Evolutionary conservation across 2,329 filamentous ascomycete species (phyloP).

Genomic region (Berkeleyomyces basicola): DNA sequence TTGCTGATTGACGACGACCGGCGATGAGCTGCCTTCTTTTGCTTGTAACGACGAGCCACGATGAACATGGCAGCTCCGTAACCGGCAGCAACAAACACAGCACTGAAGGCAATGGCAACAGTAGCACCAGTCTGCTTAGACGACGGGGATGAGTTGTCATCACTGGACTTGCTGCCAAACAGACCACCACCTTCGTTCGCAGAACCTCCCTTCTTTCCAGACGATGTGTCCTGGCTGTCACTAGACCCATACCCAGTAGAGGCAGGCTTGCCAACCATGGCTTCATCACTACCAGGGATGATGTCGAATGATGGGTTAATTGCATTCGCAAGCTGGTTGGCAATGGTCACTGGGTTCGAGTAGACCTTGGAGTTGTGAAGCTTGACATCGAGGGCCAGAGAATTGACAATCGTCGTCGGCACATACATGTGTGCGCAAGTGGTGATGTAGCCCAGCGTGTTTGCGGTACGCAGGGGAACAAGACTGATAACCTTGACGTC

Average conservation of each 20-base stretch:
- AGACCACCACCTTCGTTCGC: conserved; percentile 5
- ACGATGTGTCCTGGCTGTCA: neutral
- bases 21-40: conserved; percentile 61
- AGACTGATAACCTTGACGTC: conserved; percentile 54
- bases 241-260: conserved; percentile 17
- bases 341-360: conserved; percentile 47
- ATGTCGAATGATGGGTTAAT: conserved; percentile 75
- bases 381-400: conserved; percentile 51
- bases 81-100: conserved; percentile 62
- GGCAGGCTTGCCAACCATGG: conserved; percentile 23
- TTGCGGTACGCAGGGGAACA: conserved; percentile 57
- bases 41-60: conserved; percentile 77
- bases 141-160: conserved; percentile 33
- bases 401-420: conserved; percentile 50
- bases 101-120: conserved; percentile 57
- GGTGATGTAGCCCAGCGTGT: conserved; percentile 58
- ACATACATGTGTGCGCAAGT: conserved; percentile 56
- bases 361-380: conserved; percentile 61
- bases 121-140: conserved; percentile 46
- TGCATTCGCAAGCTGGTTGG: conserved; percentile 56
- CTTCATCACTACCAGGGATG: conserved; percentile 28
- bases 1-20: conserved; percentile 57
- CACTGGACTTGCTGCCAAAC: conserved; percentile 22
- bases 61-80: conserved; percentile 93
- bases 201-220: neutral